Evolutionary conservation across 768 basidiomycete genomes (phyloP).

Genomic region (Amanita pseudoporphyria): DNA sequence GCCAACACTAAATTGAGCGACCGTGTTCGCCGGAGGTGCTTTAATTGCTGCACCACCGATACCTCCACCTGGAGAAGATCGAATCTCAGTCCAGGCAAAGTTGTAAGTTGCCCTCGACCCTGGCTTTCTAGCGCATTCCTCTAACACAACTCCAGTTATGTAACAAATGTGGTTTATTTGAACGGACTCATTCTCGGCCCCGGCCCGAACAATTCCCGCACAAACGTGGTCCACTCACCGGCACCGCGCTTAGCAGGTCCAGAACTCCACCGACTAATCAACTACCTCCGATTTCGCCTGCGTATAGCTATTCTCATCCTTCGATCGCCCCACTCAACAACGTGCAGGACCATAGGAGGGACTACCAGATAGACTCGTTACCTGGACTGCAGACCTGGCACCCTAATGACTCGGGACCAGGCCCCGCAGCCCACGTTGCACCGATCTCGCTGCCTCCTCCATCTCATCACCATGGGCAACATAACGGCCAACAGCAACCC

Average conservation of each 20-base stretch:
- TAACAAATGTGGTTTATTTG: constrained; percentile 74
- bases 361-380: constrained; percentile 21
- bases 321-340: constrained; percentile 34
- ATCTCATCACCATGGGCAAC: not conserved
- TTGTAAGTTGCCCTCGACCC: constrained; percentile 27
- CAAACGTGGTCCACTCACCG: constrained; percentile 61
- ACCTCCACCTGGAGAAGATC: constrained; percentile 75
- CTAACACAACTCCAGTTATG: constrained; percentile 27
- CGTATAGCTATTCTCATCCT: constrained; percentile 43
- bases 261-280: constrained; percentile 38
- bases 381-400: constrained; percentile 43
- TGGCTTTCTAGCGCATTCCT: constrained; percentile 13
- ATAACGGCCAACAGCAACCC: not conserved
- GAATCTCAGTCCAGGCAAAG: constrained; percentile 75
- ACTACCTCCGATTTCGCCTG: constrained; percentile 37
- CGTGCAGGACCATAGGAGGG: constrained; percentile 9
- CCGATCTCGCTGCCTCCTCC: not conserved
- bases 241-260: constrained; percentile 33
- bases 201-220: constrained; percentile 77
- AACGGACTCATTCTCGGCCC: constrained; percentile 71
- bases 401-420: constrained; percentile 9
- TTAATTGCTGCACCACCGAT: constrained; percentile 81
- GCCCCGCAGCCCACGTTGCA: not conserved
- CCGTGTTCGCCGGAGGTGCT: constrained; percentile 66
- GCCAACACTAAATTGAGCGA: constrained; percentile 75